Conservation (phyloP, 306 rosid species). For the Glycine tomentella region DNA sequence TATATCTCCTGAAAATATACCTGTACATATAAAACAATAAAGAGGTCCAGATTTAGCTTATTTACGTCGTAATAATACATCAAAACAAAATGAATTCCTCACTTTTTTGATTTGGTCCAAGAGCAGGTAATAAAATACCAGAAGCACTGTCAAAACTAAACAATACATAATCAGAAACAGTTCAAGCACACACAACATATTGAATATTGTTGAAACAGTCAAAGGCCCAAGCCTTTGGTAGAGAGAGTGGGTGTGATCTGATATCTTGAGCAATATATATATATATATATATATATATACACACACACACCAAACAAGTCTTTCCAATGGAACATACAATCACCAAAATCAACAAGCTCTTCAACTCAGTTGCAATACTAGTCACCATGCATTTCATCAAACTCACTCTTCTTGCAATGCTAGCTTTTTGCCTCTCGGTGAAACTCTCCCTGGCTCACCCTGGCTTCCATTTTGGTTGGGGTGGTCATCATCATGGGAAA, state of each 20-base stretch:
- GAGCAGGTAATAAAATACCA: slow-evolving; percentile 51
- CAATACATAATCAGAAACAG: slow-evolving; percentile 28
- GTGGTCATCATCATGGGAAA: slow-evolving; percentile 46
- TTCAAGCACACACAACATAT: neutral
- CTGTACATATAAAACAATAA: neutral
- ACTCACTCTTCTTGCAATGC: slow-evolving; percentile 26
- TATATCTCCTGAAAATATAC: too few relatives aligned
- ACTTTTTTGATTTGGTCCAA: slow-evolving; percentile 38
- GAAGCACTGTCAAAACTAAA: slow-evolving; percentile 40
- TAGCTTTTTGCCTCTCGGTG: slow-evolving; percentile 32
- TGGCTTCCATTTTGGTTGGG: slow-evolving; percentile 68
- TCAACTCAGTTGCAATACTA: neutral
- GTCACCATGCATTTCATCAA: slow-evolving; percentile 55
- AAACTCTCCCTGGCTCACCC: slow-evolving; percentile 62
- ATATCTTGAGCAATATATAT: slow-evolving; percentile 29
- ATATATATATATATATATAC: too few relatives aligned
- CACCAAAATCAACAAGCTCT: neutral
- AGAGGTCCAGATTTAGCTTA: slow-evolving; percentile 5
- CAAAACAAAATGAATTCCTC: slow-evolving; percentile 3
- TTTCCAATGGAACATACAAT: slow-evolving; percentile 26
- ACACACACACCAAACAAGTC: slow-evolving; percentile 37
- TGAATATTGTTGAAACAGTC: slow-evolving; percentile 54
- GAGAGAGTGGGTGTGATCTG: too few relatives aligned
- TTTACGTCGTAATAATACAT: neutral
- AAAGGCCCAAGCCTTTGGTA: neutral